Evolutionary conservation across 2,329 filamentous ascomycete genomes (phyloP), one percentile per base, ranked within the genome.

Genomic region (Xylariaceae sp.): DNA sequence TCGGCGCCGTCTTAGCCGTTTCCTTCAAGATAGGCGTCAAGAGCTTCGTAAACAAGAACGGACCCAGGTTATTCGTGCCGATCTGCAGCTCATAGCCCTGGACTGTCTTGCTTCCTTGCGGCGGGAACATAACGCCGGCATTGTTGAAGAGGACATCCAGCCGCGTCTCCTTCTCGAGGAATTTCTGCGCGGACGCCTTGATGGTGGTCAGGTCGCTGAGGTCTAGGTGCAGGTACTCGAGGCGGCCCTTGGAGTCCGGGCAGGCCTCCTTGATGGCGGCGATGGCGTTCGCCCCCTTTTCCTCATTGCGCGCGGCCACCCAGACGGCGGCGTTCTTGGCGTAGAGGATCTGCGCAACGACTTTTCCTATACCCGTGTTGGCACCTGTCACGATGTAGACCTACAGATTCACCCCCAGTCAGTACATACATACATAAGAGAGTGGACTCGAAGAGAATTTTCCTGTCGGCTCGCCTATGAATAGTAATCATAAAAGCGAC

Each of bases 81-180:
- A 73, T 59, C 58, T 73, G 70, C 30, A 72, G 63, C 60, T 73
- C 71, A 56, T 70, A 66, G 18, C 70, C 69, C 60, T 73, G 71
- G 7, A 69, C 67, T 15, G 73, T 72, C 58, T 70, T 73, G 52
- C 70, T 73, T 3, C 72, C 73, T 4, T 63, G 56, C 0, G 74
- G 73, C 1, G 73, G 70, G 2, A 65, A 61, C 73, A 76, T 77
- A 37, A 77, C 67, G 4, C 70, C 75, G 0, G 76, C 76, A 64
- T 77, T 77, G 63, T 77, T 73, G 60, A 73, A 71, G 35, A 77
- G 61, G 4, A 75, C 71, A 62, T 77, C 72, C 2, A 77, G 62
- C 4, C 71, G 62, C 34, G 35, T 60, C 56, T 71, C 68, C 50
- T 65, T 62, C 1, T 52, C 57, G 6, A 69, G 61, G 53, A 72